Evolutionary conservation across 192 early-diverging fungal genomes (phyloP).

Genomic region (Coemansia sp.): DNA sequence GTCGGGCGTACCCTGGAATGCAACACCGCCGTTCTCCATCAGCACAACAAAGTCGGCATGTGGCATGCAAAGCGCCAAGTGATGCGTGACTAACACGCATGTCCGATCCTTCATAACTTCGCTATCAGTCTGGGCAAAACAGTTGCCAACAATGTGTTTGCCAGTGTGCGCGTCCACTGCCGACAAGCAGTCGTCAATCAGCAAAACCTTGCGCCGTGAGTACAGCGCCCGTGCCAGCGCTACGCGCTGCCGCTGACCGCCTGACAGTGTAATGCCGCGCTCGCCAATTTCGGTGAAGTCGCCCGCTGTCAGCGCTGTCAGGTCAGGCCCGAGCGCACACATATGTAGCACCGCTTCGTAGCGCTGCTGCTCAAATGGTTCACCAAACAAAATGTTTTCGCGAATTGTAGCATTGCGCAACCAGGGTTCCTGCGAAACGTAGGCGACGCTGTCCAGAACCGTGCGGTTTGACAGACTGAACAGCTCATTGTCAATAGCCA

Average conservation of each 20-base stretch:
- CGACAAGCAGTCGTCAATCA: slow-evolving; percentile 69
- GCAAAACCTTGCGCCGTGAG: slow-evolving; percentile 60
- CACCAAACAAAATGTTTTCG: slow-evolving; percentile 87
- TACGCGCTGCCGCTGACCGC: slow-evolving; percentile 67
- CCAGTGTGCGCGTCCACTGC: slow-evolving; percentile 65
- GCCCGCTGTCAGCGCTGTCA: slow-evolving; percentile 57
- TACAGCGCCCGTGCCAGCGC: slow-evolving; percentile 64
- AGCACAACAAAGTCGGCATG: too few relatives aligned
- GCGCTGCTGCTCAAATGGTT: slow-evolving; percentile 49
- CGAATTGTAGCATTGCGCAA: slow-evolving; percentile 67
- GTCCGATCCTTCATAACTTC: too few relatives aligned
- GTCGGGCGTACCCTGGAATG: too few relatives aligned
- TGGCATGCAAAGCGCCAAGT: too few relatives aligned
- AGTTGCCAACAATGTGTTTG: too few relatives aligned
- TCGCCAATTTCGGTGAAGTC: slow-evolving; percentile 71
- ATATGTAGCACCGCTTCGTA: slow-evolving; percentile 62
- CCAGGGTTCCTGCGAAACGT: slow-evolving; percentile 75
- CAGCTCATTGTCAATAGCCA: slow-evolving; percentile 5
- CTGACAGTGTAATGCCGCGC: slow-evolving; percentile 66
- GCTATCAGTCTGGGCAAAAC: too few relatives aligned
- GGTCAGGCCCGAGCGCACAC: slow-evolving; percentile 61
- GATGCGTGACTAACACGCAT: too few relatives aligned
- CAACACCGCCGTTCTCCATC: too few relatives aligned
- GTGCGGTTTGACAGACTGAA: not conserved
- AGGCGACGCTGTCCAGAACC: slow-evolving; percentile 57